Evolutionary conservation across 192 early-diverging fungal species (phyloP), one percentile per base, ranked within the genome.

Genomic region (Entrophospora sp.): DNA sequence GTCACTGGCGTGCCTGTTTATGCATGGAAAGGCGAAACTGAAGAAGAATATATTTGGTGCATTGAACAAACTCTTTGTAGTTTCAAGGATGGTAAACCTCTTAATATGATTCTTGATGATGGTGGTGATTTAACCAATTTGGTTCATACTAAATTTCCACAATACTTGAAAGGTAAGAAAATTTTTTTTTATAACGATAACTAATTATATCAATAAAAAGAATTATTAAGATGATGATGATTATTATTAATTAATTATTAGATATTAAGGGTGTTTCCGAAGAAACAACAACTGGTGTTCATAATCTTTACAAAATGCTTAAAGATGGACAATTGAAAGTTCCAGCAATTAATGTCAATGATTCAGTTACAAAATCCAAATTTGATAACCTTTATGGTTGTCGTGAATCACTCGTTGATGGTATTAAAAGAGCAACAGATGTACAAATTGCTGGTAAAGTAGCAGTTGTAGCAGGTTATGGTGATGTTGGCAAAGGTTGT

Each of bases 391-490:
- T 98, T 74, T 98, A 98, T 85, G 96, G 96, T 70, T 98, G 96
- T 91, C 91, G 95, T 76, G 95, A 98, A 85, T 96, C 94, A 35
- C 84, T 98, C 71, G 90, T 98, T 66, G 95, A 98, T 81, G 95
- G 95, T 74, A 98, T 96, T 87, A 98, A 66, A 43, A 89, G 95
- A 76, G 95, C 95, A 74, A 98, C 95, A 73, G 95, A 98, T 75
- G 95, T 98, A 75, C 96, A 96, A 94, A 98, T 98, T 79, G 96
- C 96, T 73, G 96, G 96, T 67, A 98, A 98, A 88, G 90, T 98
- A 52, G 84, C 92, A 61, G 90, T 96, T 63, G 94, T 96, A 73
- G 94, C 93, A 73, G 94, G 96, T 77, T 98, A 96, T 89, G 96
- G 96, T 81, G 96, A 98, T 81, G 96, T 98, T 77, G 96, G 96